Evolutionary conservation across 208 protist species (phyloP).

Genomic region (Trypanosoma congolense): DNA sequence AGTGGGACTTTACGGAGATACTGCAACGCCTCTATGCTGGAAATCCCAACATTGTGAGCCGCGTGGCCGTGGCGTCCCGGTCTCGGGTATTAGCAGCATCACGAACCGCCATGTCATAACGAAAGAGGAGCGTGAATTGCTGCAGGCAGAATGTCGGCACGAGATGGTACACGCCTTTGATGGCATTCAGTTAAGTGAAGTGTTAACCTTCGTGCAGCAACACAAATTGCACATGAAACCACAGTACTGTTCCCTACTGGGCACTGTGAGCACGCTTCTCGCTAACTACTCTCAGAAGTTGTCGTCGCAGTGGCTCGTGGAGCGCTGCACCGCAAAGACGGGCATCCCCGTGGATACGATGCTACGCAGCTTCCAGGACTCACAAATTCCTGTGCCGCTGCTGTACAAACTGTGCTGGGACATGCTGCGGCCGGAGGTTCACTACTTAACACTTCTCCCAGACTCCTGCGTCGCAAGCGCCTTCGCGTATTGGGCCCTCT

Average conservation of each 20-base stretch:
- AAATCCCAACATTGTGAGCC: slow-evolving; percentile 17
- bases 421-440: slow-evolving; percentile 34
- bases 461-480: slow-evolving; percentile 20
- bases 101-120: slow-evolving; percentile 13
- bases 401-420: slow-evolving; percentile 45
- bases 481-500: slow-evolving; percentile 29
- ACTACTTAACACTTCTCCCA: slow-evolving; percentile 18
- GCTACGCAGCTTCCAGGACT: slow-evolving; percentile 44
- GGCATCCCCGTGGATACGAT: slow-evolving; percentile 35
- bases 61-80: slow-evolving; percentile 19
- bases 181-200: slow-evolving; percentile 20
- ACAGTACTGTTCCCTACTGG: slow-evolving; percentile 27
- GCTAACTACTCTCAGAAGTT: slow-evolving; percentile 23
- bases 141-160: slow-evolving; percentile 6
- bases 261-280: slow-evolving; percentile 47
- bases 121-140: slow-evolving; percentile 6
- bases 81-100: slow-evolving; percentile 24
- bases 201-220: slow-evolving; percentile 34
- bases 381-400: slow-evolving; percentile 24
- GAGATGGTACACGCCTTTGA: slow-evolving; percentile 39
- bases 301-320: slow-evolving; percentile 40
- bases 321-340: slow-evolving; percentile 51
- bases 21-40: slow-evolving; percentile 16
- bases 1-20: slow-evolving; percentile 20
- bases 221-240: slow-evolving; percentile 4